A percentile compares a stretch with the other conserved stretches of the same genome.
Evolutionary conservation across 495 filamentous ascomycete genomes (phyloP).

Genomic region (Filosporella fistucella): DNA sequence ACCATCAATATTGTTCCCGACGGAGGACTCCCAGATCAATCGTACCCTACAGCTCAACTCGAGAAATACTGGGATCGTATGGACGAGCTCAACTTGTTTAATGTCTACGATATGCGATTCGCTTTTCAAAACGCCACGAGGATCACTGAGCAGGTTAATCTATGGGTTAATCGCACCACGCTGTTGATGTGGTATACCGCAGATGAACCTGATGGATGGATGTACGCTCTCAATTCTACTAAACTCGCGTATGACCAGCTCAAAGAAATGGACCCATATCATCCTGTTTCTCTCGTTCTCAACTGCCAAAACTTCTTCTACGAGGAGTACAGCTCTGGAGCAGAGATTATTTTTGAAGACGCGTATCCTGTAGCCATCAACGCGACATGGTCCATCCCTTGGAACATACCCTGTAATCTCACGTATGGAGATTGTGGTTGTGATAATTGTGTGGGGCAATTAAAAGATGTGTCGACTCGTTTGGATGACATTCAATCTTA

Average conservation of each 20-base stretch:
- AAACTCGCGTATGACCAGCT: constrained; percentile 36
- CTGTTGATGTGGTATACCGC: constrained; percentile 63
- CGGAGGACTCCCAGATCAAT: constrained; percentile 32
- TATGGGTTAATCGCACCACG: constrained; percentile 44
- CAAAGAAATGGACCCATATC: constrained; percentile 59
- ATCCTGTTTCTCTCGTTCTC: constrained; percentile 59
- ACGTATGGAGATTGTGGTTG: constrained; percentile 72
- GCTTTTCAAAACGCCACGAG: constrained; percentile 52
- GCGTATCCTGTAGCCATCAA: constrained; percentile 64
- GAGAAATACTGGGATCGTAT: constrained; percentile 47
- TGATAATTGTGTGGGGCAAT: constrained; percentile 55
- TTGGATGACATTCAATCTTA: constrained; percentile 46
- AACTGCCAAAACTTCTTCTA: constrained; percentile 73
- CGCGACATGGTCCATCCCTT: constrained; percentile 37
- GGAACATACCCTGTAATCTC: constrained; percentile 53
- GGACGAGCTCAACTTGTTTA: constrained; percentile 51
- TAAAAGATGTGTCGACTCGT: constrained; percentile 51
- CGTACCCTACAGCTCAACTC: constrained; percentile 35
- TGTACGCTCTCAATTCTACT: constrained; percentile 48
- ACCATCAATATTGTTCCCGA: constrained; percentile 49
- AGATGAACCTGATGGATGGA: constrained; percentile 67
- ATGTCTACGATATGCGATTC: constrained; percentile 62
- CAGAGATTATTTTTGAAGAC: constrained; percentile 64
- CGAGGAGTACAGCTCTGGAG: constrained; percentile 50
- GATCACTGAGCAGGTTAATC: constrained; percentile 46